Evolutionary conservation across 2,329 filamentous ascomycete species (phyloP), one percentile per base, ranked within the genome.

Genomic region (Penicillium paneum): DNA sequence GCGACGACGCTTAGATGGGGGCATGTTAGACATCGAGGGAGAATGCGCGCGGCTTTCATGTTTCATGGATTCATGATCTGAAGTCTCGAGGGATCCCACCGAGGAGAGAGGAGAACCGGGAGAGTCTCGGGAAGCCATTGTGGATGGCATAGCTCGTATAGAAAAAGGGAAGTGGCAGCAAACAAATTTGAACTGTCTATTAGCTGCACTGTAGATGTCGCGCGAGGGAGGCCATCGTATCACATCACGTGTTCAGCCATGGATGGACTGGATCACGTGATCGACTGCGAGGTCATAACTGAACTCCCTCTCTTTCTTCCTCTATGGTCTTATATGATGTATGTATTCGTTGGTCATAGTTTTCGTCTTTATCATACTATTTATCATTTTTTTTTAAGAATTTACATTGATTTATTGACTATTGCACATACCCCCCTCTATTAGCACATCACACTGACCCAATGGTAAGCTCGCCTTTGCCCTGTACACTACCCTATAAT

Each of bases 71-170:
- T 84, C 84, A 68, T 62, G 69, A 47, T 71, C 69, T 49, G 79
- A 78, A 68, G 86, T 82, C 56, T 83, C 81, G 62, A 85, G 84
- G 43, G 83, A 85, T 59, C 80, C 82, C 59, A 86, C 81, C 57
- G 83, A 83, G 47, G 85, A 88, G 63, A 89, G 81, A 36, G 84
- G 83, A 32, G 84, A 87, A 49, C 77, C 81, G 12, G 83, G 82
- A 11, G 83, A 85, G 68, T 84, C 77, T 36, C 63, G 50, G 28
- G 62, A 64, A 48, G 76, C 73, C 76, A 79, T 80, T 55, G 43
- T 63, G 51, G 48, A 35, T 61, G 64, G 3, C 32, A 29, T 41
- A 32, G 32, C 35, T 39, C 40, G n/a, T 38, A 15, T 5, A 12
- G 11, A 8, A 3, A 5, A 21, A n/a, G 12, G 15, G 26, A 31